Conservation (phyloP, 305 asterid genomes). For the Rubia peregrina region DNA sequence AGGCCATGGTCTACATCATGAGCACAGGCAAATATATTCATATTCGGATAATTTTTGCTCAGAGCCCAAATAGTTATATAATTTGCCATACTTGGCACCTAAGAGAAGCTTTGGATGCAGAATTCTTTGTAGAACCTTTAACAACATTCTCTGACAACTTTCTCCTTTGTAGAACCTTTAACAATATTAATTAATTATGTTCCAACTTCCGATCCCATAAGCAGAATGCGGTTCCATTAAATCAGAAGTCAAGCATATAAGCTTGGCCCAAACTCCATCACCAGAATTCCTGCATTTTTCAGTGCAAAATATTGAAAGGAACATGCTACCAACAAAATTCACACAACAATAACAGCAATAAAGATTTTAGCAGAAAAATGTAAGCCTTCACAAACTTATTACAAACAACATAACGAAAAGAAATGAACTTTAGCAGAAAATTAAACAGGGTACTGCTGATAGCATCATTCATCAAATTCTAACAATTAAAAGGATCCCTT, state of each 20-base stretch:
- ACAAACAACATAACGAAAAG: background rate
- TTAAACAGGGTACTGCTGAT: too few species aligned
- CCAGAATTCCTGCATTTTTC: background rate
- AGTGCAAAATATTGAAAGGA: background rate
- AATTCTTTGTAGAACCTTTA: too few species aligned
- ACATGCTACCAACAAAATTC: background rate
- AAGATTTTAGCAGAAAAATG: background rate
- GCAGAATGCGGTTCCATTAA: background rate
- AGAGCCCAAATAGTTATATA: too few species aligned
- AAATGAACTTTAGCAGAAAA: background rate
- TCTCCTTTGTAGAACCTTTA: too few species aligned
- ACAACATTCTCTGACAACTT: too few species aligned
- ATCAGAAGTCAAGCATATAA: background rate
- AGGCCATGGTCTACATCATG: too few species aligned
- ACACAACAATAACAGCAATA: background rate
- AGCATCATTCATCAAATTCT: background rate
- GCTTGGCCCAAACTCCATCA: background rate
- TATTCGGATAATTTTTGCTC: too few species aligned
- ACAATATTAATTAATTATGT: too few species aligned
- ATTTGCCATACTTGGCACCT: too few species aligned
- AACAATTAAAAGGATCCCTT: background rate
- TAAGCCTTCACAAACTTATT: background rate
- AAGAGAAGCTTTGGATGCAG: too few species aligned
- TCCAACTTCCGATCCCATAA: background rate
- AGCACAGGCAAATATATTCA: too few species aligned